Conservation (phyloP, 2,329 filamentous ascomycete genomes). For the Paecilomyces sp. region DNA sequence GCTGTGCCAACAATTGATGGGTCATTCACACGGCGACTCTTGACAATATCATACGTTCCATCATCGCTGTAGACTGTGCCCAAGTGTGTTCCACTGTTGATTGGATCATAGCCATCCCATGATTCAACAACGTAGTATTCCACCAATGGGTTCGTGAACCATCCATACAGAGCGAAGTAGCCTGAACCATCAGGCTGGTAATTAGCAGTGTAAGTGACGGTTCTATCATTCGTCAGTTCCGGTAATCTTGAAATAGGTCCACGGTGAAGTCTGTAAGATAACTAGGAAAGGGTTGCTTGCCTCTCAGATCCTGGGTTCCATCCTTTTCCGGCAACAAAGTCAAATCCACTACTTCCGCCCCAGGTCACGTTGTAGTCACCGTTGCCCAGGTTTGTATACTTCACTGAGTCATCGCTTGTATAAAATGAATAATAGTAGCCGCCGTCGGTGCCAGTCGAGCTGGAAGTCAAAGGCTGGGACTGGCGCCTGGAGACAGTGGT, state of each 20-base stretch:
- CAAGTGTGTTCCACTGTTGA: slow-evolving; percentile 16
- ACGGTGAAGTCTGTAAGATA: too few relatives aligned
- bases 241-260: too few relatives aligned
- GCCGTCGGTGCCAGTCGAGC: not conserved
- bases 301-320: slow-evolving; percentile 47
- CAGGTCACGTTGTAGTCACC: slow-evolving; percentile 42
- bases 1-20: slow-evolving; percentile 34
- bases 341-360: slow-evolving; percentile 46
- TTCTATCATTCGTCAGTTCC: not conserved
- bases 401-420: slow-evolving; percentile 24
- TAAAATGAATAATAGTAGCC: slow-evolving; percentile 6
- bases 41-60: slow-evolving; percentile 30
- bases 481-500: not conserved
- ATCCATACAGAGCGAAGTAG: slow-evolving; percentile 34
- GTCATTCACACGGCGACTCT: slow-evolving; percentile 27
- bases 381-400: slow-evolving; percentile 39
- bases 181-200: slow-evolving; percentile 24
- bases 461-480: slow-evolving; percentile 2
- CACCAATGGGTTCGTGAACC: slow-evolving; percentile 29
- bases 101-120: slow-evolving; percentile 23
- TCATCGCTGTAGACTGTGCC: slow-evolving; percentile 33
- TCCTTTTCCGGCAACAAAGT: slow-evolving; percentile 54
- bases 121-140: slow-evolving; percentile 33
- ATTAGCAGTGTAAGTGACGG: slow-evolving; percentile 20
- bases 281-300: slow-evolving; percentile 32